phyloP scores from a whole-genome alignment of 169 alveolate species.

The Babesia ovata region DNA sequence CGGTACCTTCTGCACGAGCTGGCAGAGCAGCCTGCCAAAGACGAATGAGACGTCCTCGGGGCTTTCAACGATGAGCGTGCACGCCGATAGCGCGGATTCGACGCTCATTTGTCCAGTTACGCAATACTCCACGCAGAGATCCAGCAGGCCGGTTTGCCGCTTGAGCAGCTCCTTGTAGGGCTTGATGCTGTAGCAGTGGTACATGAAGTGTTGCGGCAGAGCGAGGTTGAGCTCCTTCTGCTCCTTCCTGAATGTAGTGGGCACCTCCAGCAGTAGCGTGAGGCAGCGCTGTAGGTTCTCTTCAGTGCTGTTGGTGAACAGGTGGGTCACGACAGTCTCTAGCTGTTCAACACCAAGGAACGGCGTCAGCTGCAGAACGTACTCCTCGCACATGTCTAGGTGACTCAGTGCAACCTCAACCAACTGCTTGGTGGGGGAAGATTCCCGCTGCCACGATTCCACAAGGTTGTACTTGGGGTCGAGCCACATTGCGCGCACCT shows the following conservation, averaged over 20 bases:
- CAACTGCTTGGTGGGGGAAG: conserved; percentile 12
- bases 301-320: conserved; percentile 33
- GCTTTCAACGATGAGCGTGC: conserved; percentile 61
- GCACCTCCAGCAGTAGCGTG: conserved; percentile 31
- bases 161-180: conserved; percentile 23
- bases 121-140: conserved; percentile 55
- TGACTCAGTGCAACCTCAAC: conserved; percentile 21
- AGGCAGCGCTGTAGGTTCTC: conserved; percentile 28
- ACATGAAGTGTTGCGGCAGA: conserved; percentile 64
- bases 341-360: conserved; percentile 51
- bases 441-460: conserved; percentile 14
- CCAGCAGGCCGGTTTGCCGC: conserved; percentile 47
- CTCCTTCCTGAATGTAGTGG: conserved; percentile 33
- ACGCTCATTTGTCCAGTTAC: conserved; percentile 42
- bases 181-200: conserved; percentile 46
- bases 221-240: conserved; percentile 56
- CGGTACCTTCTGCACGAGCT: conserved; percentile 63
- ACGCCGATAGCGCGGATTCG: conserved; percentile 59
- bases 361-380: conserved; percentile 56
- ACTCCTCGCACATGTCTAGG: conserved; percentile 30
- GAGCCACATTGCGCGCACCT: conserved; percentile 42
- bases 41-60: conserved; percentile 50
- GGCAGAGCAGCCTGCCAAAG: conserved; percentile 65
- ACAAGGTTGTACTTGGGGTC: conserved; percentile 40
- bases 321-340: conserved; percentile 23